Evolutionary conservation across 306 rosid species (phyloP).

Genomic region (Fragaria iinumae): DNA sequence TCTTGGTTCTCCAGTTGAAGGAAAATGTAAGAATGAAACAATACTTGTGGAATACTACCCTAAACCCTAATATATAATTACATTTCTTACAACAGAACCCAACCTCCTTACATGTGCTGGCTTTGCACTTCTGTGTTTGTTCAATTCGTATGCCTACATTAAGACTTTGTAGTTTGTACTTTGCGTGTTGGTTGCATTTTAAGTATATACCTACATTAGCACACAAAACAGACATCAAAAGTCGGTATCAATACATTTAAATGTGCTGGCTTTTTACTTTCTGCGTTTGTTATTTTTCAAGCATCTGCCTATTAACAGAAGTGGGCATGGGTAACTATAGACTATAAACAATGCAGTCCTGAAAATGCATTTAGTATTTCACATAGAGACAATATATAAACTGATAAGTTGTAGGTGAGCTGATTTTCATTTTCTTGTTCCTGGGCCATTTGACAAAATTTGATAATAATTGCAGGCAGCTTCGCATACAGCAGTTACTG

Average conservation of each 20-base stretch:
- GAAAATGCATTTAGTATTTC: neutral
- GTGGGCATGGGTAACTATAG: neutral
- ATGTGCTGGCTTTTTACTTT: too few relatives aligned
- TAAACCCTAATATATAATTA: too few relatives aligned
- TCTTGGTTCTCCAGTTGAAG: neutral
- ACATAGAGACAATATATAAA: neutral
- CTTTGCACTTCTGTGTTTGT: neutral
- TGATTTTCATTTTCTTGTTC: conserved; percentile 1
- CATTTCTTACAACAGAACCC: neutral
- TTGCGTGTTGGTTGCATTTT: neutral
- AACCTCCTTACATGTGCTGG: neutral
- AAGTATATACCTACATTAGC: neutral
- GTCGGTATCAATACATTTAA: neutral
- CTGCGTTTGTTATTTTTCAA: neutral
- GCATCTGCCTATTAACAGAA: neutral
- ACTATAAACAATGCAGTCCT: neutral
- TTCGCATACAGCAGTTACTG: conserved; percentile 29
- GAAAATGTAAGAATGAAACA: neutral
- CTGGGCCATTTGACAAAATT: neutral
- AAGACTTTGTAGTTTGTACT: neutral
- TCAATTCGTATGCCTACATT: neutral
- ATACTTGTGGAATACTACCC: neutral
- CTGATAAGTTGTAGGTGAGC: neutral
- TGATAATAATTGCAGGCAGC: conserved; percentile 54
- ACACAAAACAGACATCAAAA: neutral